phyloP scores from a whole-genome alignment of 352 stramenopile genomes.

The Globisporangium irregulare region DNA sequence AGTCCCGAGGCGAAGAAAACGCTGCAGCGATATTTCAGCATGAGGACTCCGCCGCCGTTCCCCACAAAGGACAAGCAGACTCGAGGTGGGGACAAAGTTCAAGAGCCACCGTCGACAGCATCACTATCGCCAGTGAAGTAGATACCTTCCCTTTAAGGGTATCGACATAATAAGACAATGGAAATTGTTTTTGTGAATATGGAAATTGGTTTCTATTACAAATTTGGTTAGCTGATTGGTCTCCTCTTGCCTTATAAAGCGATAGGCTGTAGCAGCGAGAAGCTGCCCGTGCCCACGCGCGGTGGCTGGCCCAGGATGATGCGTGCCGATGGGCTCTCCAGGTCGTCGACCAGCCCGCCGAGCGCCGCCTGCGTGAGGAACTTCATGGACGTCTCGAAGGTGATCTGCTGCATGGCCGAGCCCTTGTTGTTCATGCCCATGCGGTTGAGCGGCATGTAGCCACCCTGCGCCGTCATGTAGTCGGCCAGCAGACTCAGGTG shows the following conservation, averaged over 20 bases:
- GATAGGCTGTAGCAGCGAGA: conserved; percentile 91
- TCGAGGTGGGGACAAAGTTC: not conserved
- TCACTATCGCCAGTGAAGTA: not conserved
- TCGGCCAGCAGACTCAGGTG: conserved; percentile 99
- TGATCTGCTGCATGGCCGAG: conserved; percentile 98
- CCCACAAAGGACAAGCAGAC: conserved; percentile 9
- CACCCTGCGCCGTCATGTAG: conserved; percentile 99
- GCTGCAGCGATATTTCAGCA: conserved; percentile 43
- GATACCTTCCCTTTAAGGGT: too few species aligned
- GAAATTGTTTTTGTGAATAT: conserved; percentile 5
- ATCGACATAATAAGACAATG: too few species aligned
- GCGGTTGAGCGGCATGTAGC: conserved; percentile 97
- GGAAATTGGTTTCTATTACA: conserved; percentile 8
- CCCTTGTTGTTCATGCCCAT: conserved; percentile 96
- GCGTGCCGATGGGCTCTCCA: conserved; percentile 93
- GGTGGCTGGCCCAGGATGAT: conserved; percentile 95
- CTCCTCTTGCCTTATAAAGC: conserved; percentile 44
- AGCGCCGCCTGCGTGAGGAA: conserved; percentile 97
- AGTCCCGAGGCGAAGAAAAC: conserved; percentile 22
- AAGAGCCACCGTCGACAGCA: not conserved
- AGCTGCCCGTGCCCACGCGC: conserved; percentile 94
- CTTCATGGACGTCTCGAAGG: conserved; percentile 99
- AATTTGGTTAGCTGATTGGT: conserved; percentile 2
- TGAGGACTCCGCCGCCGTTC: conserved; percentile 16
- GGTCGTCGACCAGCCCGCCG: conserved; percentile 82